Evolutionary conservation across 495 filamentous ascomycete species (phyloP), one percentile per base, ranked within the genome.

Genomic region (Aspergillus campestris): DNA sequence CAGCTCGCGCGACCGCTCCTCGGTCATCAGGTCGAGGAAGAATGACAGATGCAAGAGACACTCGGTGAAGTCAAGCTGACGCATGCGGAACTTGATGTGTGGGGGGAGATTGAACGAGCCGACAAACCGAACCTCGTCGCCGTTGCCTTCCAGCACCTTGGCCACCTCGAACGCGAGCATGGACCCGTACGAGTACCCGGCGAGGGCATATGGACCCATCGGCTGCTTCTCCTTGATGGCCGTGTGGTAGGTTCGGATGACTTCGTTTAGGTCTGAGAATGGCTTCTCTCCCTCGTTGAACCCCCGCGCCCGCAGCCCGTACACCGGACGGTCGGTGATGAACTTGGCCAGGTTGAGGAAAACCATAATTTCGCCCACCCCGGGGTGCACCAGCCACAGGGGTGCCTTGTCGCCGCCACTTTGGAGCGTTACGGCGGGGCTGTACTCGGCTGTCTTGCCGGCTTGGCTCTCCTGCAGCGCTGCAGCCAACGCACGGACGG

Each of bases 331-430:
- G 42, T 77, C 69, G 5, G 41, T 47, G 30, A 78, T 43, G 39
- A 68, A 58, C 4, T 72, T 53, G 8, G 69, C 66, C 2, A 82
- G 55, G 14, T 59, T 56, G 13, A 81, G 53, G 55, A 81, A 82
- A 35, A 81, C 69, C 1, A 82, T 62, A 0, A 80, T 59, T 40
- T 81, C 78, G 9, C 76, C 77, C 1, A 74, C 64, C 3, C 78
- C 77, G 0, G 79, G 77, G 46, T 82, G 79, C 3, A 82, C 53
- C 6, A 79, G 67, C 64, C 69, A 82, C 6, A 81, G 69, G 0
- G 79, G 51, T 0, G 39, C 50, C 48, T 74, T 73, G 37, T n/a
- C 37, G 1, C 74, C 74, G 12, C 55, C 29, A 3, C 56, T 12
- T 28, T 63, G 72, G 2, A 79, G 60, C 0, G 54, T 57, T 2